phyloP scores from a whole-genome alignment of 2,329 filamentous ascomycete genomes.

The Hypoxylon rubiginosum region DNA sequence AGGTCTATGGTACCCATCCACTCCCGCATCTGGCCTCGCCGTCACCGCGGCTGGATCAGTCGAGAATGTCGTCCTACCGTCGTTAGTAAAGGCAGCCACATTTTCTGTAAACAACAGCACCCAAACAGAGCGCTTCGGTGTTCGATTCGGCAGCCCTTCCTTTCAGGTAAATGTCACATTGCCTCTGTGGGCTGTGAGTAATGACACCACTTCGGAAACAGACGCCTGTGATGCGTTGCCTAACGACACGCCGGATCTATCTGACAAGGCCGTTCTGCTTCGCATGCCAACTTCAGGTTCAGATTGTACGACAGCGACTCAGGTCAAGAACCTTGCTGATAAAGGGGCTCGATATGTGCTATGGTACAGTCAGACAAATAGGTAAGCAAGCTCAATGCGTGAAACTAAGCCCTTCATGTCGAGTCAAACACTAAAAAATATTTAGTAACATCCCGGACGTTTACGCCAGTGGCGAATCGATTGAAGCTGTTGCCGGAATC shows the following conservation, averaged over 20 bases:
- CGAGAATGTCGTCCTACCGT: constrained; percentile 32
- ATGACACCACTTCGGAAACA: constrained; percentile 45
- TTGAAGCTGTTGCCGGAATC: constrained; percentile 38
- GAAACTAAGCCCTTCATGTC: background rate
- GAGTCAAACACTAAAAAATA: constrained; percentile 11
- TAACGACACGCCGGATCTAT: constrained; percentile 56
- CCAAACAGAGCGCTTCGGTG: constrained; percentile 26
- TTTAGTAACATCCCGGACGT: background rate
- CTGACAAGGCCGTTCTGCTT: constrained; percentile 57
- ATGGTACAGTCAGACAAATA: constrained; percentile 53
- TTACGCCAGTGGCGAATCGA: constrained; percentile 6
- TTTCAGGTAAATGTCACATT: constrained; percentile 32
- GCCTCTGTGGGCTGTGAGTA: constrained; percentile 49
- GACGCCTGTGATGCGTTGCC: constrained; percentile 58
- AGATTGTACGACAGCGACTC: constrained; percentile 53
- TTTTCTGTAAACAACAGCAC: constrained; percentile 1
- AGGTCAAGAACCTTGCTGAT: constrained; percentile 57
- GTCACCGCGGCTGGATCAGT: constrained; percentile 34
- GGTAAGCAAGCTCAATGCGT: constrained; percentile 18
- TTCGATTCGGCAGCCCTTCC: constrained; percentile 30
- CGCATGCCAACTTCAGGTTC: constrained; percentile 47
- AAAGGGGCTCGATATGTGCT: constrained; percentile 59
- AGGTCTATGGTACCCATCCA: constrained; percentile 35
- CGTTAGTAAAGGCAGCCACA: constrained; percentile 19
- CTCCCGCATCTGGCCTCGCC: constrained; percentile 29